Conservation (phyloP, 495 filamentous ascomycete genomes). For the Podospora appendiculata region DNA sequence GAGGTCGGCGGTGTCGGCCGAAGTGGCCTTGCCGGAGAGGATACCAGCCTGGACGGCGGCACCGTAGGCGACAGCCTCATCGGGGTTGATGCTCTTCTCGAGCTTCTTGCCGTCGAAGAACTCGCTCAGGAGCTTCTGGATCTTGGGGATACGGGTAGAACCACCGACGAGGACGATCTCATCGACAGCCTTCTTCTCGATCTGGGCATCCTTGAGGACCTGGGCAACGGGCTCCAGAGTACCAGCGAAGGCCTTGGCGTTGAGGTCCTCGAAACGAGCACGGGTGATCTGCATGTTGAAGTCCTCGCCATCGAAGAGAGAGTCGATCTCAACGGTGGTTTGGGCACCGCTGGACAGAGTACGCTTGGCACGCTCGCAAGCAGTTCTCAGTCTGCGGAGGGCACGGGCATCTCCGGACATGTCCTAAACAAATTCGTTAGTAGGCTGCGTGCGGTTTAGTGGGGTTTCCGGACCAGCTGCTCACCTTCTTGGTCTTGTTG, state of each 20-base stretch:
- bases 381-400: slow-evolving; percentile 93
- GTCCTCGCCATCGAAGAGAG: slow-evolving; percentile 94
- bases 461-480: no score
- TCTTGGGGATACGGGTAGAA: slow-evolving; percentile 97
- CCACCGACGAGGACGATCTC: slow-evolving; percentile 99
- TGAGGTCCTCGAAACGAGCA: slow-evolving; percentile 98
- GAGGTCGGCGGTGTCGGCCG: slow-evolving; percentile 91
- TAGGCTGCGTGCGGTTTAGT: no score
- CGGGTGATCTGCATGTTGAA: slow-evolving; percentile 99
- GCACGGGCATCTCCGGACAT: slow-evolving; percentile 88
- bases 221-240: slow-evolving; percentile 98
- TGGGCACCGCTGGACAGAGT: slow-evolving; percentile 94
- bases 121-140: slow-evolving; percentile 96
- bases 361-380: slow-evolving; percentile 99
- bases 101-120: slow-evolving; percentile 99
- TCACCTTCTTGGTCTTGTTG: slow-evolving; percentile 68
- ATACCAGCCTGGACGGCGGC: slow-evolving; percentile 98
- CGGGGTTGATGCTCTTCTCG: slow-evolving; percentile 99
- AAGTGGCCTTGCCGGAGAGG: slow-evolving; percentile 92
- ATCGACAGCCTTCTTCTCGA: slow-evolving; percentile 90
- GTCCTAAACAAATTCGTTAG: slow-evolving; percentile 23
- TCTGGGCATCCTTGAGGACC: slow-evolving; percentile 92
- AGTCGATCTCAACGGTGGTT: slow-evolving; percentile 98
- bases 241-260: slow-evolving; percentile 91
- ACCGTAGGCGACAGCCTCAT: slow-evolving; percentile 98